Conservation (phyloP, 345 rosid species). For the Carallia pectinifolia region DNA sequence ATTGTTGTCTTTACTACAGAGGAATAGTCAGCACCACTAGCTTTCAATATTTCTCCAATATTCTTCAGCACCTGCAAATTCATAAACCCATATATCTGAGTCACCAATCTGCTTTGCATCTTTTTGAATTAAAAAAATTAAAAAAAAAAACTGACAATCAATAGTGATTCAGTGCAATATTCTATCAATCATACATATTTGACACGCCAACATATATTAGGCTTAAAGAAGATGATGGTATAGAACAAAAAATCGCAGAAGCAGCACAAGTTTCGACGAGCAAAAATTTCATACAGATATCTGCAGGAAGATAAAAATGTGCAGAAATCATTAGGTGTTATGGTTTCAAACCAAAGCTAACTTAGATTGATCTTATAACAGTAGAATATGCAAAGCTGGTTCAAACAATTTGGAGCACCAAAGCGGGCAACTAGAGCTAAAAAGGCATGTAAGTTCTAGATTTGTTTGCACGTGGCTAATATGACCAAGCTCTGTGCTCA, state of each 20-base stretch:
- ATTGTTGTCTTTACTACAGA: slow-evolving; percentile 64
- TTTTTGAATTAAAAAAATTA: background rate
- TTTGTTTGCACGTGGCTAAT: too few species aligned
- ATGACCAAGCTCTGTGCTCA: too few species aligned
- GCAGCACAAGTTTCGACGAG: background rate
- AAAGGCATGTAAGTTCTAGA: too few species aligned
- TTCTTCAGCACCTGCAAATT: slow-evolving; percentile 50
- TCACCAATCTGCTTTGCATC: background rate
- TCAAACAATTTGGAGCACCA: background rate
- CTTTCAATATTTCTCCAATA: slow-evolving; percentile 63
- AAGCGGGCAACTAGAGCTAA: too few species aligned
- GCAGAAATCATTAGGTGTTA: background rate
- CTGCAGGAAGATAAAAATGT: background rate
- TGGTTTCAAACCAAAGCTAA: background rate
- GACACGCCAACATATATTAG: too few species aligned
- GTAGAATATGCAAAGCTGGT: background rate
- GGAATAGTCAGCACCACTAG: slow-evolving; percentile 55
- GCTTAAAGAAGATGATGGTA: too few species aligned
- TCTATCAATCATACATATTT: too few species aligned
- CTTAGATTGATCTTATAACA: background rate
- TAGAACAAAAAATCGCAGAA: too few species aligned
- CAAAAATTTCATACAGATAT: background rate
- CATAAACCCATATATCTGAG: background rate
- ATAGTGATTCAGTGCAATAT: background rate
- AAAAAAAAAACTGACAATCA: background rate